Base-by-base conservation (phyloP, 768 basidiomycete species). In the Sarcomyxa edulis region DNA sequence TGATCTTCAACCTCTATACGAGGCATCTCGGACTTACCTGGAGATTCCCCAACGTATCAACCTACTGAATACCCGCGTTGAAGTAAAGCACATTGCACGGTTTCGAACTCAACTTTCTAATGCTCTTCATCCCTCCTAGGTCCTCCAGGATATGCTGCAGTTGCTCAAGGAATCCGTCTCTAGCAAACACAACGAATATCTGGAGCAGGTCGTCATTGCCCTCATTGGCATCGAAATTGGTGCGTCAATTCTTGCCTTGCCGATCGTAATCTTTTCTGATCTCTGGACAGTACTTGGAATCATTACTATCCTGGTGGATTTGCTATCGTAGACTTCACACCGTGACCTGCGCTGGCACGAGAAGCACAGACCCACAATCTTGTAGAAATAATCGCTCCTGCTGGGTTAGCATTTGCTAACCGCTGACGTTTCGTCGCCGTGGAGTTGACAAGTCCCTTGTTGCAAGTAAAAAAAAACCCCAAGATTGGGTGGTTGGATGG, bases 131-230 rank as follows among this genome's bases (percentile, higher is more conserved):
- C 15, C 19, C 35, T 5, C 31, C 24, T 48, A 93, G 89, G 88
- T 97, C 35, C 64, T 97, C 24, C 94, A 97, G 71, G 94, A 97
- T 59, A 95, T 97, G 88, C 76, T 97, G 8, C 85, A 92, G 54
- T 74, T 97, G 36, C 66, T 97, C 37, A 97, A 97, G 60, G 94
- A 96, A 61, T 88, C 89, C 8, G 93, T 95, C 18, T 89, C 89
- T 19, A 91, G 82, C 48, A 79, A 81, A 50, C 91, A 96, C 52
- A 80, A 90, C 1, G 93, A 96, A 59, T 76, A 90, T 18, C 71
- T 96, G 6, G 93, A 96, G 59, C 87, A 89, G 56, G 91, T 96
- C 41, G 87, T 96, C 46, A 95, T 96, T 45, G 81, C 78, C 35
- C 68, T 96, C 40, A 95, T 96, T 54, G 93, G 65, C 27, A 84